Evolutionary conservation across 2,329 filamentous ascomycete species (phyloP).

Genomic region (Penicillium sp.): DNA sequence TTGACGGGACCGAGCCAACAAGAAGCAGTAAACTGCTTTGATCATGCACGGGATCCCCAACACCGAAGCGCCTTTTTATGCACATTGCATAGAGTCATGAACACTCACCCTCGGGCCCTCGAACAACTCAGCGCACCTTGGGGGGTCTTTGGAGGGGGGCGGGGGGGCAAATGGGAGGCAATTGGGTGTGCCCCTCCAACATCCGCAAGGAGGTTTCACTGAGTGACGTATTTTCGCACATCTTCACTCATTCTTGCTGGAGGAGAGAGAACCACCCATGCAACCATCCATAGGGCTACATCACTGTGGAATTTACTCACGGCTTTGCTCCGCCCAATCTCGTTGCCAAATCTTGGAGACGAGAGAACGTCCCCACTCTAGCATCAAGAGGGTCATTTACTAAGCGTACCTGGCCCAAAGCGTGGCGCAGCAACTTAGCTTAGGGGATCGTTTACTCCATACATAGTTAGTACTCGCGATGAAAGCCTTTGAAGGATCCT

Average conservation of each 20-base stretch:
- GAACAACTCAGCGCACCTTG: conserved; percentile 1
- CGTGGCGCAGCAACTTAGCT: conserved; percentile 8
- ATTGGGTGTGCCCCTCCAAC: conserved; percentile 1
- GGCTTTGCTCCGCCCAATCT: not conserved
- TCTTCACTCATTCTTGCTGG: not conserved
- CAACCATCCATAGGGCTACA: not conserved
- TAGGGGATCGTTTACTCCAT: not conserved
- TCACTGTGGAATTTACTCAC: not conserved
- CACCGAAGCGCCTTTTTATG: not conserved
- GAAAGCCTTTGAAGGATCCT: no score
- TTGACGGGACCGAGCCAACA: not conserved
- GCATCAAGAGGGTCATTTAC: not conserved
- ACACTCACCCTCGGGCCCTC: not conserved
- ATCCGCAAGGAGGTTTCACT: conserved; percentile 12
- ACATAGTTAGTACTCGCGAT: no score
- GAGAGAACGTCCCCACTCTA: not conserved
- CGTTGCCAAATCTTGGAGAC: not conserved
- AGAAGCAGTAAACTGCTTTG: not conserved
- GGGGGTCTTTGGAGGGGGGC: not conserved
- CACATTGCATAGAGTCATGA: not conserved
- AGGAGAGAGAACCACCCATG: not conserved
- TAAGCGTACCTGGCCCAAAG: not conserved
- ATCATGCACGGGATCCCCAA: not conserved
- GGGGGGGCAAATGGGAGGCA: not conserved
- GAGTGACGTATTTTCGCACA: conserved; percentile 11